Conservation (phyloP, 345 rosid genomes). For the Eucalyptus pauciflora region DNA sequence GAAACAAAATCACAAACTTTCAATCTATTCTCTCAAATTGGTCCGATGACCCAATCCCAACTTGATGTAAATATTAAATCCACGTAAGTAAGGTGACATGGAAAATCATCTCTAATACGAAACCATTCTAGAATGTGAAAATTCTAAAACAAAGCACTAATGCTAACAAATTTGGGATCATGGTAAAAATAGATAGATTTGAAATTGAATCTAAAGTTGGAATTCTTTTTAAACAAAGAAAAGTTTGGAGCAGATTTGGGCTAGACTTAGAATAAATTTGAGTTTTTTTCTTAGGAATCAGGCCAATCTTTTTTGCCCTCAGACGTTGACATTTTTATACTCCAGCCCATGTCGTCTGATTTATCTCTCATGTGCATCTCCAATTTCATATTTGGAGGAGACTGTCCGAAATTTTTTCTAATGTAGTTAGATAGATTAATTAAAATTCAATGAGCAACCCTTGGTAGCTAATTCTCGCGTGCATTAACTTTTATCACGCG, state of each 20-base stretch:
- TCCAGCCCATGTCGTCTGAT: not conserved
- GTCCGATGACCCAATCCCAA: too few species aligned
- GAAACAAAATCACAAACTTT: rapidly evolving
- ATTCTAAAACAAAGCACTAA: too few species aligned
- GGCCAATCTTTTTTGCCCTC: not conserved
- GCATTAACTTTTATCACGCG: not conserved
- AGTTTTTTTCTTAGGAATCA: not conserved
- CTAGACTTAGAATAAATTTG: rapidly evolving
- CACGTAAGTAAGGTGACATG: rapidly evolving
- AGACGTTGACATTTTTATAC: not conserved
- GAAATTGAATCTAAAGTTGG: not conserved
- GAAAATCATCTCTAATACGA: too few species aligned
- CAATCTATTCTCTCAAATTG: rapidly evolving
- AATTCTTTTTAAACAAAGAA: rapidly evolving
- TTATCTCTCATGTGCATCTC: not conserved
- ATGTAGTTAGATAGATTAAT: too few species aligned
- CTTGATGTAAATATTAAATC: rapidly evolving
- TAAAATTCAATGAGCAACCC: not conserved
- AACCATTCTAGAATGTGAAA: not conserved
- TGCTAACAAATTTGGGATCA: rapidly evolving
- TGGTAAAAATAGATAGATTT: too few species aligned
- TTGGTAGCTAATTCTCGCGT: rapidly evolving
- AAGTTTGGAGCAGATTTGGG: rapidly evolving
- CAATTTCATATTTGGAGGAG: not conserved
- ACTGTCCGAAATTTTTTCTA: not conserved